phyloP scores from a whole-genome alignment of 768 basidiomycete species.

The Leccinum longicurvipes region DNA sequence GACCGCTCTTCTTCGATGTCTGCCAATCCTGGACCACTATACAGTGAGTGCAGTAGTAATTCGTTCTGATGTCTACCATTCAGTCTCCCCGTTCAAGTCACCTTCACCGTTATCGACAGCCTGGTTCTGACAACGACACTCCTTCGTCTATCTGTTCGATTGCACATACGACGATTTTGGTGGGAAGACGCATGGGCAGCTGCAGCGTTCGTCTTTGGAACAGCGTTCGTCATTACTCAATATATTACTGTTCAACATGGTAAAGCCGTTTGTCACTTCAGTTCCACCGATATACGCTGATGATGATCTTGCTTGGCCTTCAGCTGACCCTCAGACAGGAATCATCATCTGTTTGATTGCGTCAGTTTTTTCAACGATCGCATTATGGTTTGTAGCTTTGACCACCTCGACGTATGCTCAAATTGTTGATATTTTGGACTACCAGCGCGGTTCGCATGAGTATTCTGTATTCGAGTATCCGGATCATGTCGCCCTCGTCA shows the following conservation, averaged over 20 bases:
- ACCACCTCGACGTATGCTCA: too few species aligned
- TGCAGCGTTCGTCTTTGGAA: neutral
- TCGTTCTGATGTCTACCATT: neutral
- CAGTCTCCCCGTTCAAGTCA: conserved; percentile 2
- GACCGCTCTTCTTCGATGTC: too few species aligned
- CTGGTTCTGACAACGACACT: conserved; percentile 9
- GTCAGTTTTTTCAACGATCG: neutral
- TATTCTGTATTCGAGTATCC: neutral
- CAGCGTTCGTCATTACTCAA: neutral
- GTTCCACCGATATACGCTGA: neutral
- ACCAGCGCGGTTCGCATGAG: neutral
- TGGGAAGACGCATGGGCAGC: conserved; percentile 25
- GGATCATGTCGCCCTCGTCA: neutral
- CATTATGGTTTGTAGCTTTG: neutral
- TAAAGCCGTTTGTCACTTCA: neutral
- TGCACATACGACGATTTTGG: conserved; percentile 16
- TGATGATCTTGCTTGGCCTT: neutral
- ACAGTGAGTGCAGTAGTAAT: neutral
- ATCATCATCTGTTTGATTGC: neutral
- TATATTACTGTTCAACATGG: neutral
- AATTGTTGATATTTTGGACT: too few species aligned
- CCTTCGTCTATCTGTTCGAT: conserved; percentile 13
- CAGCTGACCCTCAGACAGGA: neutral
- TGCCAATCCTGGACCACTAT: neutral
- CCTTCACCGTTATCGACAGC: neutral